Evolutionary conservation across 2,329 filamentous ascomycete genomes (phyloP), one percentile per base, ranked within the genome.

Genomic region (Davidsoniella virescens): DNA sequence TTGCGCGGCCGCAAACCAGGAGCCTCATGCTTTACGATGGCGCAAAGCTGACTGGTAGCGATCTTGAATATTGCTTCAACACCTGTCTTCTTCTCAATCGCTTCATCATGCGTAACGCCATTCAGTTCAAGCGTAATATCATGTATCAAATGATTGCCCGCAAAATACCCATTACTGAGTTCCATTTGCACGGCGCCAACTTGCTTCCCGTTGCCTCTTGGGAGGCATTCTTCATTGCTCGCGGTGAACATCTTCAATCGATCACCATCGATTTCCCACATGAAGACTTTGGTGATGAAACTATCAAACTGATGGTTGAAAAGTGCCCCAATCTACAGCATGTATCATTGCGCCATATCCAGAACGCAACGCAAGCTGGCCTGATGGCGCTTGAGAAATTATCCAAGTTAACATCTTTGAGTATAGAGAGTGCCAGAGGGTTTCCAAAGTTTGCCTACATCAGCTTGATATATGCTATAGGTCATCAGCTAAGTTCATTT

Each of bases 121-220:
- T 92, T 46, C 88, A 94, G 60, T 82, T 95, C 70, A 94, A 94
- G 64, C 84, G 95, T 59, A 71, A 72, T 38, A 83, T 87, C 40
- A 73, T 95, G 63, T 76, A 86, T 48, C 94, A 90, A 62, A 75
- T 95, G 59, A 69, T 85, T 17, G 78, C 79, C 50, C 83, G 85
- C 44, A 73, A 83, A 46, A 74, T 78, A 46, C 65, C 73, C 7
- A 69, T 95, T n/a, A 75, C 79, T 53, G 72, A 78, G 51, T 70
- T 96, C 41, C 84, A 87, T 55, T 71, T 96, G 0, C 82, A 92
- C 55, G 85, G 87, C 9, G 79, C 86, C 8, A 96, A 94, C 56
- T 75, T 96, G 1, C 69, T 96, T 14, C 80, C 82, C 8, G 80
- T 92, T 54, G 68, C 73, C 3, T 79, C 78, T 60, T 95, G 88